These are phyloP conservation scores for Phytopythium aichiense DNA, from an alignment of 352 stramenopile species.

Conservation along the genomic window DNA sequence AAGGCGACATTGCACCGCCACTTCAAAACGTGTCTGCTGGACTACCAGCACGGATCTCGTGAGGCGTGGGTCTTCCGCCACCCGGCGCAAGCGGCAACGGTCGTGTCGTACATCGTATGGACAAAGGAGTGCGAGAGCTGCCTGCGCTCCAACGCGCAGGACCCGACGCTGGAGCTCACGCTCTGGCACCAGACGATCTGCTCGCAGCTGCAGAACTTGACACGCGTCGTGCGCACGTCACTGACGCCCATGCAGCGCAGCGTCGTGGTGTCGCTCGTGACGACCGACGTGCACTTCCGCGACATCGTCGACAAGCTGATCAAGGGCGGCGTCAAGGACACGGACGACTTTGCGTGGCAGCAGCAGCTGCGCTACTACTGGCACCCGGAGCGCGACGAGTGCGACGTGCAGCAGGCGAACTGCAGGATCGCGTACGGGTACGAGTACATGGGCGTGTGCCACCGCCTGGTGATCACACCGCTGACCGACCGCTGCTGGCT, in stretches of 20 bases:
- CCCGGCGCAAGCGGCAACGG: constrained; percentile 88
- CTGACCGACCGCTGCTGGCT: constrained; percentile 94
- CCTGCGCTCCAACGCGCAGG: constrained; percentile 43
- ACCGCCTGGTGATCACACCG: constrained; percentile 91
- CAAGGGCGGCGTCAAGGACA: constrained; percentile 35
- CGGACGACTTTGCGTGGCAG: constrained; percentile 63
- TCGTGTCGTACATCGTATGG: constrained; percentile 89
- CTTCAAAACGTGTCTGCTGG: constrained; percentile 75
- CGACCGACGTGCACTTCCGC: constrained; percentile 72
- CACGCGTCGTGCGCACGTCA: constrained; percentile 53
- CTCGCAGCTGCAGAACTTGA: constrained; percentile 57
- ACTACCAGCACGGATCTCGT: constrained; percentile 83
- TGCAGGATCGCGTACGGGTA: constrained; percentile 83
- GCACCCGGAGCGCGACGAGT: constrained; percentile 59
- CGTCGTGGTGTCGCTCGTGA: constrained; percentile 66
- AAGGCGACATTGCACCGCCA: constrained; percentile 56
- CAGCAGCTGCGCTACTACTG: constrained; percentile 82
- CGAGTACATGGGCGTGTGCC: constrained; percentile 91
- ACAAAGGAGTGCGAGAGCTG: constrained; percentile 64
- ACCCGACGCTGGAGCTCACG: constrained; percentile 44
- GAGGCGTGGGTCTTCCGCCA: constrained; percentile 86
- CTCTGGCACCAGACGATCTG: constrained; percentile 74
- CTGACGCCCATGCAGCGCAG: constrained; percentile 51
- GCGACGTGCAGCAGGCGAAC: constrained; percentile 56
- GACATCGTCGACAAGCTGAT: constrained; percentile 74